phyloP scores from a whole-genome alignment of 1,284 basidiomycete genomes.

The Kwoniella shivajii region DNA sequence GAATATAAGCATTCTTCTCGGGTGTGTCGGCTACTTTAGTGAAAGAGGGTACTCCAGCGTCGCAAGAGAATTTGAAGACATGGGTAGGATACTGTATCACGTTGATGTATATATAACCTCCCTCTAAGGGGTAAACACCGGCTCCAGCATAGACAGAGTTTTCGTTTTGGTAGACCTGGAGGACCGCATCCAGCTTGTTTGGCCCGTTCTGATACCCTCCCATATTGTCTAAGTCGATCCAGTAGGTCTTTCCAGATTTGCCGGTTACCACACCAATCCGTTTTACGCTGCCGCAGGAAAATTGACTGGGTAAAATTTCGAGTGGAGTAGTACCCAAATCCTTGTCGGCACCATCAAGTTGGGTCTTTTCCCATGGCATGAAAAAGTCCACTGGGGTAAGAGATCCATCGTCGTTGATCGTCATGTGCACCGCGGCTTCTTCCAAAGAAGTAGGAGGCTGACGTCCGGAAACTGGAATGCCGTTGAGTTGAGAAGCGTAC shows the following conservation, averaged over 20 bases:
- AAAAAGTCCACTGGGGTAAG: conserved; percentile 20
- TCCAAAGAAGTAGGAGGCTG: conserved; percentile 16
- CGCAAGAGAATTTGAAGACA: conserved; percentile 22
- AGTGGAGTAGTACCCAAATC: conserved; percentile 18
- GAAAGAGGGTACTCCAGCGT: conserved; percentile 15
- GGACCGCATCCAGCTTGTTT: conserved; percentile 18
- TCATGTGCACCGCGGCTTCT: conserved; percentile 21
- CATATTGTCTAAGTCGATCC: conserved; percentile 19
- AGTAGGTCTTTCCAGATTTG: conserved; percentile 19
- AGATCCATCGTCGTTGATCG: conserved; percentile 12
- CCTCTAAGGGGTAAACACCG: conserved; percentile 18
- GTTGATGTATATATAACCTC: conserved; percentile 22
- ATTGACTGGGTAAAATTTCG: conserved; percentile 15
- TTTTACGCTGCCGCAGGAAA: conserved; percentile 15
- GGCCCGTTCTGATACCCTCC: conserved; percentile 19
- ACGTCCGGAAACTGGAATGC: conserved; percentile 15
- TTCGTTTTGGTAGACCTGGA: conserved; percentile 19
- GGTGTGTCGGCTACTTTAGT: conserved; percentile 20
- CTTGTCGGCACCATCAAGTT: conserved; percentile 20
- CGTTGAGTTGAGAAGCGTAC: conserved; percentile 20
- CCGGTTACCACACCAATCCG: conserved; percentile 18
- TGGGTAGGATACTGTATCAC: conserved; percentile 19
- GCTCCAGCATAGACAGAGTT: conserved; percentile 21
- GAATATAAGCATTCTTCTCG: conserved; percentile 21
- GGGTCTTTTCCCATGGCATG: conserved; percentile 21